These are phyloP conservation scores for Colletotrichum gigasporum DNA, from an alignment of 2,329 filamentous ascomycete genomes.

Conservation along the genomic window DNA sequence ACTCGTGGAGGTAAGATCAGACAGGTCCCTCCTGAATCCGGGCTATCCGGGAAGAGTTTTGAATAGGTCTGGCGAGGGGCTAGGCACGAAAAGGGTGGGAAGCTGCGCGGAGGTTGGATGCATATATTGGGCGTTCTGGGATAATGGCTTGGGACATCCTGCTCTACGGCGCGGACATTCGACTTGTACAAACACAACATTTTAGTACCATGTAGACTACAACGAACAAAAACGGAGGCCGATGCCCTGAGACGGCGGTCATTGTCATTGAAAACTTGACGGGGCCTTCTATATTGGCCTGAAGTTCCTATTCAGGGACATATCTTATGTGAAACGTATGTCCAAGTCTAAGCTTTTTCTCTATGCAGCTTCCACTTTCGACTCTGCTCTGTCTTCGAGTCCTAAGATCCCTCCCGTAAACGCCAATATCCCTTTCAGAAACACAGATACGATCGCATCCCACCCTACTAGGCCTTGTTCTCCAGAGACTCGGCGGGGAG, in stretches of 20 bases:
- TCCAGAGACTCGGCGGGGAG: conserved; percentile 59
- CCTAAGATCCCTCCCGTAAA: conserved; percentile 5
- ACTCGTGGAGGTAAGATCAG: not conserved
- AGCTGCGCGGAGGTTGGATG: conserved; percentile 14
- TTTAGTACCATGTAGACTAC: conserved; percentile 24
- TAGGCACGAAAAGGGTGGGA: too few species aligned
- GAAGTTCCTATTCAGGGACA: not conserved
- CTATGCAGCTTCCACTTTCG: conserved; percentile 5
- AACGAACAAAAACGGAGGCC: conserved; percentile 5
- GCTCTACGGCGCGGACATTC: conserved; percentile 27
- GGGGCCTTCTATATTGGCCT: not conserved
- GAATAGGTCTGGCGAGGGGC: too few species aligned
- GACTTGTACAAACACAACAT: conserved; percentile 23
- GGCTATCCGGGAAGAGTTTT: too few species aligned
- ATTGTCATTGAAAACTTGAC: not conserved
- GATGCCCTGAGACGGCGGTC: conserved; percentile 5
- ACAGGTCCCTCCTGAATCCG: too few species aligned
- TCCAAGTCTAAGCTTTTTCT: conserved; percentile 8
- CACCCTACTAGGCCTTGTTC: conserved; percentile 29
- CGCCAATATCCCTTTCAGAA: conserved; percentile 21
- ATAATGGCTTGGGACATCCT: conserved; percentile 29
- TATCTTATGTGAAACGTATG: not conserved
- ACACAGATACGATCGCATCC: conserved; percentile 23
- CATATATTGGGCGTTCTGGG: conserved; percentile 31
- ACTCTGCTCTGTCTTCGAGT: not conserved